Evolutionary conservation across 2,329 filamentous ascomycete genomes (phyloP), one percentile per base, ranked within the genome.

Genomic region (Fusarium pseudocircinatum): DNA sequence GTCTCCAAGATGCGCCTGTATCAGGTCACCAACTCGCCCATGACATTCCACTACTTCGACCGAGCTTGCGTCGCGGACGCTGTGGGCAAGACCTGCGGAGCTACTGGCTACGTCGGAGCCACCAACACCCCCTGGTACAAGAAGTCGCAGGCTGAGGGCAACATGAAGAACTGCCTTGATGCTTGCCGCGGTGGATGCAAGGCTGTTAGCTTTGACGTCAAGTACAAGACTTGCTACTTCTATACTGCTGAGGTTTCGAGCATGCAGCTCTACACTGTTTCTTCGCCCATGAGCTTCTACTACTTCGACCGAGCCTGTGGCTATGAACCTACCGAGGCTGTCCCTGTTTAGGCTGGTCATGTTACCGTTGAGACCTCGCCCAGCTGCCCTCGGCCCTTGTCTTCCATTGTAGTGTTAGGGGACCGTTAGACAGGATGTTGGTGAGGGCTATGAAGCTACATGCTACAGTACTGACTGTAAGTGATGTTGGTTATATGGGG

Each of bases 361-460:
- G n/a, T 6, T 16, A 15, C 4, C 10, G 7, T 9, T 36, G 9
- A 52, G 30, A 14, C 16, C 8, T 11, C 2, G 6, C 12, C 8
- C 7, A 52, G n/a, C 8, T 26, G 1, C 7, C 18, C 7, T 12
- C 13, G 3, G 6, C 32, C 5, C 10, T 22, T 16, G 13, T 6
- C 16, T 36, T 26, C 26, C 13, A 5, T 22, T 26, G 3, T 7
- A 15, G 8, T 20, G n/a, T 11, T 11, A 9, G 3, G 49, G 9
- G 1, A 7, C 7, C n/a, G 3, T 26, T 16, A 3, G 16, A 16
- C 26, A 12, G 9, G 18, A 52, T 22, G 16, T 26, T 36, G 2
- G 16, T 1, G 32, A 11, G 9, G 13, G 13, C 1, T 4, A 1
- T 0, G 5, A 36, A 4, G 13, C 13, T 52, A 22, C 4, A 9